Conservation (phyloP, 331 rosid species). For the Erythrophleum ivorense region DNA sequence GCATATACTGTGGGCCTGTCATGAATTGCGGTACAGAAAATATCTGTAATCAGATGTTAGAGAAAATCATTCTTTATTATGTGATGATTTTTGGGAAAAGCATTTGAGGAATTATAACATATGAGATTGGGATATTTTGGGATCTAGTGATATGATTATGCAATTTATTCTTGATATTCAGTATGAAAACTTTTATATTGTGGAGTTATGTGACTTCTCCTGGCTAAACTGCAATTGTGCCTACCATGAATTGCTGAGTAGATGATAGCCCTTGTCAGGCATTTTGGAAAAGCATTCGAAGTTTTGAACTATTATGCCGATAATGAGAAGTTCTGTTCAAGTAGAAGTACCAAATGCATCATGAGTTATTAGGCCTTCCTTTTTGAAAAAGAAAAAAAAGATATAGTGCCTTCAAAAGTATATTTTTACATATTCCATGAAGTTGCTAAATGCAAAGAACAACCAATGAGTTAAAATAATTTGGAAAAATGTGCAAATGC, state of each 20-base stretch:
- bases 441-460: not conserved
- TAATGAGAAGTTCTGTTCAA: not conserved
- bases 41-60: not conserved
- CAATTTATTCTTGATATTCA: not conserved
- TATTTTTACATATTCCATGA: not conserved
- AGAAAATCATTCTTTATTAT: not conserved
- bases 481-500: not conserved
- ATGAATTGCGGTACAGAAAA: not conserved
- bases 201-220: not conserved
- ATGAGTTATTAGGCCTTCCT: not conserved
- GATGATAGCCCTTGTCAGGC: not conserved
- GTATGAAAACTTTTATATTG: not conserved
- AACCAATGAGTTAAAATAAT: not conserved
- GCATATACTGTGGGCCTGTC: not conserved
- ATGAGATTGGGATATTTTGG: not conserved
- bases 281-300: not conserved
- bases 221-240: not conserved
- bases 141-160: not conserved
- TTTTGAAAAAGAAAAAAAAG: too few relatives aligned
- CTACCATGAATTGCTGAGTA: not conserved
- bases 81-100: not conserved
- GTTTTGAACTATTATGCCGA: not conserved
- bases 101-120: not conserved
- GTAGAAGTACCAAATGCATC: constrained; percentile 1
- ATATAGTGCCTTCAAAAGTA: not conserved